Base-by-base conservation (phyloP, 768 basidiomycete species). In the Lactarius pseudohatsudake region DNA sequence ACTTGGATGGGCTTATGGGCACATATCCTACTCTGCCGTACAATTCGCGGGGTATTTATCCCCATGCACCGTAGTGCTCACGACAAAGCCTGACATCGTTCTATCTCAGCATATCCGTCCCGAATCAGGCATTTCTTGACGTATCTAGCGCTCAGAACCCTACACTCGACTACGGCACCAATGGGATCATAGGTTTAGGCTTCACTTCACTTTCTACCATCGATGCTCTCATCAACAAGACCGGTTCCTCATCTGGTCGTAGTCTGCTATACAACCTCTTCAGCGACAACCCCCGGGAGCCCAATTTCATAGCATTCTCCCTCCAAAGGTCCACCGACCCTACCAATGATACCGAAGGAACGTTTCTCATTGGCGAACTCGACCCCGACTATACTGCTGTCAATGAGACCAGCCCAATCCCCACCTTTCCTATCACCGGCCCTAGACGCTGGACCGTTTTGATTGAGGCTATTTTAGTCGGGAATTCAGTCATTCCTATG, bases 301-400 rank as follows among this genome's bases (percentile, higher is more conserved):
- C 91, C 57, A 94, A 94, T 72, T 94, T 86, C 74, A 88, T 94
- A 69, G 85, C 91, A 0, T 89, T 94, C 72, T 81, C 89, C 0
- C 79, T 94, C 32, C 85, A 90, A 72, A 79, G 91, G 61, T 82
- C 80, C 54, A 78, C 81, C 11, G 81, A 89, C 45, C 70, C 75
- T n/a, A 74, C 73, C 10, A 82, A 83, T 66, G 83, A 84, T 36
- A 81, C 89, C 3, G 77, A 86, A 69, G 92, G 93, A 2, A 85
- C 78, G 38, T 88, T 94, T 74, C 80, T 90, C 5, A 84, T 94
- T 69, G 91, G 90, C 60, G 91, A 92, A 76, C 79, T 83, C 50
- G 89, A 90, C 34, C 82, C 85, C 13, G 72, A 77, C 15, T 94
- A 91, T 74, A 74, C 82, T 36, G 79, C 80, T 5, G 84, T 94